These are phyloP conservation scores for Pterocarpus santalinus DNA, from an alignment of 306 rosid species.

Conservation along the genomic window DNA sequence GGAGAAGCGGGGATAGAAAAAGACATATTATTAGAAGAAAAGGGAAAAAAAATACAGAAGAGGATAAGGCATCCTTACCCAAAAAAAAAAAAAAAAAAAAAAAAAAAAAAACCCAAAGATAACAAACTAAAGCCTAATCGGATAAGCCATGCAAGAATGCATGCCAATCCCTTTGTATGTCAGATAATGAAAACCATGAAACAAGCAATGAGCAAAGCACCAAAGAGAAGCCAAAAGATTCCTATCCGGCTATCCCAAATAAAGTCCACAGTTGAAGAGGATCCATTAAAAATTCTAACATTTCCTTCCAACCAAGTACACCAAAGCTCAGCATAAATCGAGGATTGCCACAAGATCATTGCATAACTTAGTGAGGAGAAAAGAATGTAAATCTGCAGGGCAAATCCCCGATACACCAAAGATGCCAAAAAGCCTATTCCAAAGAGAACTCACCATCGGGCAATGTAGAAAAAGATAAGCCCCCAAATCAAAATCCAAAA, in stretches of 20 bases:
- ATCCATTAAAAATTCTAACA: neutral
- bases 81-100: neutral
- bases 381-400: neutral
- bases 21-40: neutral
- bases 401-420: neutral
- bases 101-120: neutral
- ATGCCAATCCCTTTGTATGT: neutral
- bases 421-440: too few relatives aligned
- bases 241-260: neutral
- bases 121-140: neutral
- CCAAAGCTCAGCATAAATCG: neutral
- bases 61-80: neutral
- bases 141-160: neutral
- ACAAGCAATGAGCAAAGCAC: neutral
- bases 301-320: neutral
- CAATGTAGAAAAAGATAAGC: too few relatives aligned
- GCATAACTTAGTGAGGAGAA: neutral
- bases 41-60: neutral
- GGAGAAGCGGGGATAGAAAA: too few relatives aligned
- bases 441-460: too few relatives aligned
- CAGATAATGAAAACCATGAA: neutral
- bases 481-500: neutral
- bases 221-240: constrained; percentile 1
- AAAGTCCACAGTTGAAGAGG: neutral
- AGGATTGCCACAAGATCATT: neutral